Base-by-base conservation (phyloP, 2,329 filamentous ascomycete genomes). In the Neofusicoccum sp. region DNA sequence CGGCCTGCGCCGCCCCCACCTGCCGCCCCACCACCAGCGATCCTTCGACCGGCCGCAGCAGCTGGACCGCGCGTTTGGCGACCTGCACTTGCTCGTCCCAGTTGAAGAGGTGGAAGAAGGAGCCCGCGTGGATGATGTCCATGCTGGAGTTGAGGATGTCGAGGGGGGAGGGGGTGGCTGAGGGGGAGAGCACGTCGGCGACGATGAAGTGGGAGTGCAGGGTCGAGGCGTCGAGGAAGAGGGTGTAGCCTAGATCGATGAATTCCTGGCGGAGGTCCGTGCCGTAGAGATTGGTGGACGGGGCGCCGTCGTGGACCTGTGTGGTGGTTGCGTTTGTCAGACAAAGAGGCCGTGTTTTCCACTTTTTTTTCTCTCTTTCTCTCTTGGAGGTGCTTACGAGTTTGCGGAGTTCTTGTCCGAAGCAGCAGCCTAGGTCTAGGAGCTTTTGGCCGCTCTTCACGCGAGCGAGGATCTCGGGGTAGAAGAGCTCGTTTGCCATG, bases 241-340 rank as follows among this genome's bases (percentile, higher is more conserved):
- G 67, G 56, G 70, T 64, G 64, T 74, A 87, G 33, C 85, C 85
- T n/a, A 85, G 72, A 9, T 85, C 78, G 59, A 87, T 78, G 66
- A 87, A 84, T 9, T 70, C 68, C 1, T 66, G 28, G 34, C 71
- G 67, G 16, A 81, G 66, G 63, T 82, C 79, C 12, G 71, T 70
- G 29, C 78, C 79, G 50, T 71, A 72, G 0, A 80, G 70, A 36
- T 78, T 77, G 31, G 71, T 66, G 2, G 73, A 65, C 2, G 78
- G 78, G 2, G 71, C 78, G 4, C 78, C 78, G 54, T 78, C 77
- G 44, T 44, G 39, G 48, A 33, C 22, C 60, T 62, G 34, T 33
- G 31, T 14, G 48, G 4, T 3, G 6, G 8, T 1, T 7, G 22
- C 22, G 22, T 22, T 22, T 22, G 22, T 22, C 22, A 16, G 41